These are phyloP conservation scores for Pyrus communis DNA, from an alignment of 306 rosid genomes.

Conservation along the genomic window DNA sequence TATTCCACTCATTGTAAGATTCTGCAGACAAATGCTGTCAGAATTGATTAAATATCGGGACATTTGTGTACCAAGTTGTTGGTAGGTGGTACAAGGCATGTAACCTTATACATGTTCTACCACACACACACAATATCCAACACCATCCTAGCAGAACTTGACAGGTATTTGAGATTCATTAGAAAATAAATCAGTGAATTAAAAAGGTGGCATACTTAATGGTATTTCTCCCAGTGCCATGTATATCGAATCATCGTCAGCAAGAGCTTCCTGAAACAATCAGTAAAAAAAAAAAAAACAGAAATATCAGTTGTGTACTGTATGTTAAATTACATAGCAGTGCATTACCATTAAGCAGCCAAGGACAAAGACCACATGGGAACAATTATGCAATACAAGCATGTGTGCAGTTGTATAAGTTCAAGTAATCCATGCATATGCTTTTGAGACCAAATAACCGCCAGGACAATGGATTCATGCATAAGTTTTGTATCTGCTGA, in stretches of 20 bases:
- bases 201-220: conserved; percentile 66
- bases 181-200: conserved; percentile 39
- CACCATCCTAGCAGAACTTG: conserved; percentile 18
- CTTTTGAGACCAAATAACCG: conserved; percentile 1
- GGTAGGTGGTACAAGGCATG: not conserved
- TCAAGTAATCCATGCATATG: not conserved
- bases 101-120: not conserved
- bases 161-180: conserved; percentile 17
- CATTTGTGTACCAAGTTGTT: not conserved
- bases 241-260: conserved; percentile 90
- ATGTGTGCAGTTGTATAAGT: not conserved
- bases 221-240: conserved; percentile 97
- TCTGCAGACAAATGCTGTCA: not conserved
- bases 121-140: conserved; percentile 7
- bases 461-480: not conserved
- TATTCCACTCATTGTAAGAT: not conserved
- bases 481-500: not conserved
- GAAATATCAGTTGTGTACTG: not conserved
- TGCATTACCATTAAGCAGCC: not conserved
- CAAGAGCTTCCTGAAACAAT: conserved; percentile 73
- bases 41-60: not conserved
- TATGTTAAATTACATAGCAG: not conserved
- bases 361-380: not conserved
- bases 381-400: not conserved
- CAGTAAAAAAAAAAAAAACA: conserved; percentile 4